phyloP scores from a whole-genome alignment of 148 eudicot species.

The Persicaria tinctoria region DNA sequence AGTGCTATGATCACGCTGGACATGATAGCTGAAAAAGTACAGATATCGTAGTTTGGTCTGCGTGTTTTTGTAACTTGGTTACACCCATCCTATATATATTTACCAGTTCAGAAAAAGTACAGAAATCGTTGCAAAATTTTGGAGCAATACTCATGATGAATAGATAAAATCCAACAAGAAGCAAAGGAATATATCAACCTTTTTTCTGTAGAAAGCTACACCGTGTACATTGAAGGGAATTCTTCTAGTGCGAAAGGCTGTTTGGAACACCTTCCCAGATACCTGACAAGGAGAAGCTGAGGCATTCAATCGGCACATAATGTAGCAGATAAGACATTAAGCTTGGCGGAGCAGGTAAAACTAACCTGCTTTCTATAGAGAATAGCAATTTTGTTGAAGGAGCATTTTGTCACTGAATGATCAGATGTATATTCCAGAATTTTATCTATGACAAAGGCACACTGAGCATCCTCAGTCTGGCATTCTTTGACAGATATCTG shows the following conservation, averaged over 20 bases:
- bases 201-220: constrained; percentile 91
- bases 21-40: neutral
- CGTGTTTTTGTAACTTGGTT: no score
- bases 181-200: constrained; percentile 35
- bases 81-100: no score
- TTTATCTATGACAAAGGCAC: constrained; percentile 86
- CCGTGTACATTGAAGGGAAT: constrained; percentile 93
- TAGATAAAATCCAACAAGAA: neutral
- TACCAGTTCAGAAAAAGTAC: neutral
- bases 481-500: constrained; percentile 87
- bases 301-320: constrained; percentile 3
- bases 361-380: constrained; percentile 95
- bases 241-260: constrained; percentile 67
- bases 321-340: neutral
- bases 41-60: no score
- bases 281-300: constrained; percentile 37
- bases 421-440: constrained; percentile 58
- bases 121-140: neutral
- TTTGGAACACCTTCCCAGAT: constrained; percentile 74
- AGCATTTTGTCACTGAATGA: constrained; percentile 40
- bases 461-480: constrained; percentile 71
- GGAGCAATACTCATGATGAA: neutral
- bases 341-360: constrained; percentile 13
- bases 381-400: constrained; percentile 67
- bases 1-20: neutral